These are phyloP conservation scores for Exophiala sp. DNA, from an alignment of 2,329 filamentous ascomycete species.

Conservation along the genomic window DNA sequence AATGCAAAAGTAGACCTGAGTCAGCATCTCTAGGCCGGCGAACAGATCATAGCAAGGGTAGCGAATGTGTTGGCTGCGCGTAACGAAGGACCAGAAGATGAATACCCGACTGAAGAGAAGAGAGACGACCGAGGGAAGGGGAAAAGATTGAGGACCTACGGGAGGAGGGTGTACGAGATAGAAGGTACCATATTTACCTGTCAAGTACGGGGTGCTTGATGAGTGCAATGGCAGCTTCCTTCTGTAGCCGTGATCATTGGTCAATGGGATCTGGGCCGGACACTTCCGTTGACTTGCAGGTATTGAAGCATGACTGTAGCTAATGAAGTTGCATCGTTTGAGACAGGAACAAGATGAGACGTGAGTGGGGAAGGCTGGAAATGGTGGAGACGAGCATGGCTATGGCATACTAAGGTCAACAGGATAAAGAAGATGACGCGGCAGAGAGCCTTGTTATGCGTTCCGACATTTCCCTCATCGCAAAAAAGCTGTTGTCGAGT, in stretches of 20 bases:
- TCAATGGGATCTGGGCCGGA: background rate
- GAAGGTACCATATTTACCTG: too few species aligned
- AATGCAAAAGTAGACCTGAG: background rate
- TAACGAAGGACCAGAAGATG: background rate
- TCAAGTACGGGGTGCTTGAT: background rate
- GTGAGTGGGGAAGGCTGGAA: background rate
- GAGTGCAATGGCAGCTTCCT: background rate
- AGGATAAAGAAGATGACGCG: background rate
- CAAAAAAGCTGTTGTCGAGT: too few species aligned
- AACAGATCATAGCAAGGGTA: background rate
- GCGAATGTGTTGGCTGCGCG: background rate
- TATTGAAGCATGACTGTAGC: background rate
- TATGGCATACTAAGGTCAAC: too few species aligned
- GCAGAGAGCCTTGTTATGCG: too few species aligned
- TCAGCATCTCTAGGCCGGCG: background rate
- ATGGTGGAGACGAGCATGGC: background rate
- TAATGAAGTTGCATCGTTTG: background rate
- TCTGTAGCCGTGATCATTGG: background rate
- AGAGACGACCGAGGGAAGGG: too few species aligned
- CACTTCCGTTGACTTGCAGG: background rate
- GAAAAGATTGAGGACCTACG: too few species aligned
- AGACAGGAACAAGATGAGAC: background rate
- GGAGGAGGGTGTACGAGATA: too few species aligned
- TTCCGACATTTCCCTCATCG: too few species aligned
- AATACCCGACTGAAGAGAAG: background rate